Base-by-base conservation (phyloP, 371 early-diverging fungal genomes). In the Mortierella sp. region DNA sequence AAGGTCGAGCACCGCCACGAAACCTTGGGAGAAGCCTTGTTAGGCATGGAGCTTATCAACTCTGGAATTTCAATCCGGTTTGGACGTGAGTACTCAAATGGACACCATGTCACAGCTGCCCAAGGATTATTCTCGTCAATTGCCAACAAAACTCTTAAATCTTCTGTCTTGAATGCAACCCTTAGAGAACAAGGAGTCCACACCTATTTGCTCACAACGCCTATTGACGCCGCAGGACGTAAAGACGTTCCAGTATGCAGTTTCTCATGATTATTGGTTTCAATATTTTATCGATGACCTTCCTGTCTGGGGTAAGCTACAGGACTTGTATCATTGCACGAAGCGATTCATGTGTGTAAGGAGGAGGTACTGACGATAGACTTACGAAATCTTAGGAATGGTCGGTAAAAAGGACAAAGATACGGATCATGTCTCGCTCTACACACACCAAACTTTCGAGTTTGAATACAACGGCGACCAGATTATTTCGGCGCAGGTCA, bases 11-110 rank as follows among this genome's bases (percentile, higher is more conserved):
- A 91, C 62, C 91, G 93, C 73, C 95, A 94, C 78, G 95, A 95
- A 73, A 90, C 93, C 12, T 81, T 96, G 30, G 95, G 94, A 39
- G 96, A 96, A 80, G 95, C 94, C 0, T 84, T 96, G 43, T 84
- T 92, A 62, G 96, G 96, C 57, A 90, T 94, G 87, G 92, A 93
- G 61, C 87, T 94, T 14, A 88, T 89, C 64, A 90, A 91, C 68
- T 88, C 92, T 20, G 96, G 95, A 32, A 89, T 94, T 49, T 89
- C 91, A 10, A 90, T 94, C 47, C 73, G 80, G 18, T 95, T 88
- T 78, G 70, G 78, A 40, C 77, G 88, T 87, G 84, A 75, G 85
- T 70, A 1, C 55, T 28, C 30, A 24, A 5, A 9, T 51, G 16
- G 26, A 16, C 12, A 18, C n/a, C 28, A 43, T 40, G 12, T 47